A percentile compares a stretch with the other conserved stretches of the same genome.
These are phyloP conservation scores for Aspergillus sp. DNA, from an alignment of 2,329 filamentous ascomycete species.

Conservation along the genomic window DNA sequence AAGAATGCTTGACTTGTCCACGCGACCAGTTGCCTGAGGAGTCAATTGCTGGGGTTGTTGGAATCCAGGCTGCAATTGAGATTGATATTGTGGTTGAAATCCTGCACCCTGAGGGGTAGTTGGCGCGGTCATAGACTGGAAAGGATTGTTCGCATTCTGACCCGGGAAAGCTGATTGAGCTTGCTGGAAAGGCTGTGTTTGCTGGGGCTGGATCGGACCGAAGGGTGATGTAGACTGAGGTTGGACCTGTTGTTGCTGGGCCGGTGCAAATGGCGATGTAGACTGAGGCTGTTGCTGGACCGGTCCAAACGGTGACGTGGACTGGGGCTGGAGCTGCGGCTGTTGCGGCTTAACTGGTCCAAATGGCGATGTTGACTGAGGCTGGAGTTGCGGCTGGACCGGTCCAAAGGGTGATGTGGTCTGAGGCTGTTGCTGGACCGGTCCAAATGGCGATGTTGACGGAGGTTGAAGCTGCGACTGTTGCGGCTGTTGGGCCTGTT, in stretches of 20 bases:
- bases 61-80: neutral
- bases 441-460: no score
- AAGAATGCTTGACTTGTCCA: constrained; percentile 45
- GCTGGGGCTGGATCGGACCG: constrained; percentile 10
- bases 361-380: constrained; percentile 16
- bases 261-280: no score
- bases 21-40: constrained; percentile 37
- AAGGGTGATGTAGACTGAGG: constrained; percentile 4
- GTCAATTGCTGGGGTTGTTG: constrained; percentile 24
- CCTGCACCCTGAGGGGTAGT: constrained; percentile 18
- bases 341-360: constrained; percentile 8
- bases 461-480: no score
- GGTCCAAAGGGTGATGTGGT: neutral
- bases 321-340: no score
- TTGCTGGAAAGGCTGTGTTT: constrained; percentile 15
- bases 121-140: constrained; percentile 23
- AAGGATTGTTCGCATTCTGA: constrained; percentile 28
- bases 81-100: constrained; percentile 21
- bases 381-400: constrained; percentile 3
- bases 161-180: constrained; percentile 6
- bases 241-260: constrained; percentile 13
- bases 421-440: constrained; percentile 11
- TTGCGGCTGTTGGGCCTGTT: neutral
- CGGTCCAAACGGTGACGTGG: no score
- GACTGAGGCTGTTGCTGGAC: no score